These are phyloP conservation scores for Chenopodium formosanum DNA, from an alignment of 148 eudicot species.

Conservation along the genomic window DNA sequence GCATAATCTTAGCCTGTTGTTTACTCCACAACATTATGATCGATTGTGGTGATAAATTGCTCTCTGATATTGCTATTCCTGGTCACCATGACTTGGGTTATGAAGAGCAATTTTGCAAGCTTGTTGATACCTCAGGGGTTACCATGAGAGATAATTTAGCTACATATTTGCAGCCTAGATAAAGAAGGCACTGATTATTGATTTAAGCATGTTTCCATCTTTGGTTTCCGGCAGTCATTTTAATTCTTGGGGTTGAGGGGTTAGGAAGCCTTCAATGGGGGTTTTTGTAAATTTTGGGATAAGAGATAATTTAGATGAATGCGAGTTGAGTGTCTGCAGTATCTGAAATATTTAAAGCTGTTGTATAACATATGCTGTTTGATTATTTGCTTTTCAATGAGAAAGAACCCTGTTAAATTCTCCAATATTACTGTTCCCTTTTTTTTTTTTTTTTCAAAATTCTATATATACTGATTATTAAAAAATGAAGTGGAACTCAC, in stretches of 20 bases:
- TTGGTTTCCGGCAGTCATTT: background rate
- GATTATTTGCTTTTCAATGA: background rate
- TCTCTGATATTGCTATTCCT: constrained; percentile 52
- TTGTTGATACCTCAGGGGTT: constrained; percentile 56
- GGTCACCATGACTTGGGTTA: constrained; percentile 71
- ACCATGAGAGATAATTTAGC: constrained; percentile 54
- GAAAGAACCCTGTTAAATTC: background rate
- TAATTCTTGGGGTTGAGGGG: background rate
- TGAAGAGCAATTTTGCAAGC: constrained; percentile 45
- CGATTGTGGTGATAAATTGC: constrained; percentile 65
- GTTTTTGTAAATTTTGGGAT: constrained; percentile 6
- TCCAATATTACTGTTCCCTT: background rate
- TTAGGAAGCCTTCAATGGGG: background rate
- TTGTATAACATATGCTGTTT: background rate
- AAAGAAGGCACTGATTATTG: constrained; percentile 18
- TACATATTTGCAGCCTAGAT: constrained; percentile 48
- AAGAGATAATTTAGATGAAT: background rate
- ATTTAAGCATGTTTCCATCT: background rate
- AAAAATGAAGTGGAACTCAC: background rate
- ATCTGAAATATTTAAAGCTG: background rate
- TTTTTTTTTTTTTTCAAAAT: background rate
- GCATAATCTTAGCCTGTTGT: constrained; percentile 88
- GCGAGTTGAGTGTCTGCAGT: background rate
- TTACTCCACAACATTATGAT: constrained; percentile 88
- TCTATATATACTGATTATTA: background rate